Conservation (phyloP, 352 stramenopile species). For the Peronospora belbahrii region DNA sequence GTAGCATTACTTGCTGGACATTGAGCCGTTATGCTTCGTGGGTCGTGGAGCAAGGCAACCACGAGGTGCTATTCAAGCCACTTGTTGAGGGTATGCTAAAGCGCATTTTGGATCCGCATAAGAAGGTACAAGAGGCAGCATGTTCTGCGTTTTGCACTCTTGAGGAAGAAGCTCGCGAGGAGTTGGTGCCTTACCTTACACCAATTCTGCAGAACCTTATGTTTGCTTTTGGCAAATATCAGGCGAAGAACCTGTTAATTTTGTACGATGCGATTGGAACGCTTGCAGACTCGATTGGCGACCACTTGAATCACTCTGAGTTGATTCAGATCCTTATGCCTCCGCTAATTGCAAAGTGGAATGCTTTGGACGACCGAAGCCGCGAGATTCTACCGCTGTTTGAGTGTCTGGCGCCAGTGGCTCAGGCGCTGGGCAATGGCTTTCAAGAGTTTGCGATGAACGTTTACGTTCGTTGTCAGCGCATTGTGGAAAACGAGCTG, state of each 20-base stretch:
- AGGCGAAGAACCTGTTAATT: slow-evolving; percentile 92
- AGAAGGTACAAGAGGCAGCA: slow-evolving; percentile 92
- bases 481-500: slow-evolving; percentile 79
- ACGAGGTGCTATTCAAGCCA: slow-evolving; percentile 60
- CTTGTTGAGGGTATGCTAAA: slow-evolving; percentile 85
- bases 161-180: slow-evolving; percentile 89
- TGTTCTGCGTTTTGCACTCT: slow-evolving; percentile 93
- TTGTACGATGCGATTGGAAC: slow-evolving; percentile 95
- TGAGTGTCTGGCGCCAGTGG: slow-evolving; percentile 84
- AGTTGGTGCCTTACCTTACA: slow-evolving; percentile 90
- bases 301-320: slow-evolving; percentile 87
- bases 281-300: slow-evolving; percentile 90
- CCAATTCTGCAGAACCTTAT: slow-evolving; percentile 90
- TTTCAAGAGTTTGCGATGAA: slow-evolving; percentile 86
- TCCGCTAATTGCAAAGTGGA: slow-evolving; percentile 90
- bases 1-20: slow-evolving; percentile 93
- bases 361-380: slow-evolving; percentile 64
- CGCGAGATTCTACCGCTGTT: slow-evolving; percentile 83
- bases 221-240: slow-evolving; percentile 89
- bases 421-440: slow-evolving; percentile 72
- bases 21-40: slow-evolving; percentile 89
- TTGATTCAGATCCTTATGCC: slow-evolving; percentile 91
- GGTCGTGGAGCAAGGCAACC: slow-evolving; percentile 88
- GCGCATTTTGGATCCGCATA: slow-evolving; percentile 87
- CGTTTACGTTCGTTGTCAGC: slow-evolving; percentile 73